Percentiles rank a stretch among this genome's conserved stretches.
phyloP scores from a whole-genome alignment of 441 rosid genomes.

The Eruca vesicaria region DNA sequence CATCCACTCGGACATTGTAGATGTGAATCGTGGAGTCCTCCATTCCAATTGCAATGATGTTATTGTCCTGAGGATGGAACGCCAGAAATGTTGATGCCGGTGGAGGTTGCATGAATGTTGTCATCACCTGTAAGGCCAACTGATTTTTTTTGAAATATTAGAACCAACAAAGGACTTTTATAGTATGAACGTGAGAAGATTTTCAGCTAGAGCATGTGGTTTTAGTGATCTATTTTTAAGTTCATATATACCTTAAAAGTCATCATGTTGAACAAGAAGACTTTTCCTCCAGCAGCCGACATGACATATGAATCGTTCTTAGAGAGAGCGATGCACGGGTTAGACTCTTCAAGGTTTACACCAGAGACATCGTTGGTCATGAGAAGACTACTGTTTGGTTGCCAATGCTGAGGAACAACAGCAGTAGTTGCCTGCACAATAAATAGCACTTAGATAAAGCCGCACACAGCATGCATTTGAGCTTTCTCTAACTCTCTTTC shows the following conservation, averaged over 20 bases:
- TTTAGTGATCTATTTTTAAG: neutral
- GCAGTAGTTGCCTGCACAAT: conserved; percentile 73
- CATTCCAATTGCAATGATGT: conserved; percentile 94
- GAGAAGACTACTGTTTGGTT: conserved; percentile 91
- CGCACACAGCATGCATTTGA: neutral
- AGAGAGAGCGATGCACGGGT: conserved; percentile 92
- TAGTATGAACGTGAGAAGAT: neutral
- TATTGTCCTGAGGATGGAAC: conserved; percentile 90
- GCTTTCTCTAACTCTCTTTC: neutral
- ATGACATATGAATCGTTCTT: conserved; percentile 89
- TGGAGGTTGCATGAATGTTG: conserved; percentile 87
- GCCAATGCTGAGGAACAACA: conserved; percentile 82
- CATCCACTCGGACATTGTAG: conserved; percentile 84
- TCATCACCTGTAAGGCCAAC: conserved; percentile 67
- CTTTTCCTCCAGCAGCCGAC: conserved; percentile 94
- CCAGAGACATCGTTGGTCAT: conserved; percentile 81
- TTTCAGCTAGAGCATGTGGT: neutral
- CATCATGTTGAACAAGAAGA: conserved; percentile 88
- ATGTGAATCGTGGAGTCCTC: conserved; percentile 95
- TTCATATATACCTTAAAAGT: conserved; percentile 65
- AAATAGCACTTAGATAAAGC: conserved; percentile 1
- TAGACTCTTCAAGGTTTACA: conserved; percentile 79
- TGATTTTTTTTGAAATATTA: neutral
- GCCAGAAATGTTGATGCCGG: conserved; percentile 92
- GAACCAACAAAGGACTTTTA: neutral